phyloP scores from a whole-genome alignment of 495 filamentous ascomycete species.

The Choiromyces venosus region DNA sequence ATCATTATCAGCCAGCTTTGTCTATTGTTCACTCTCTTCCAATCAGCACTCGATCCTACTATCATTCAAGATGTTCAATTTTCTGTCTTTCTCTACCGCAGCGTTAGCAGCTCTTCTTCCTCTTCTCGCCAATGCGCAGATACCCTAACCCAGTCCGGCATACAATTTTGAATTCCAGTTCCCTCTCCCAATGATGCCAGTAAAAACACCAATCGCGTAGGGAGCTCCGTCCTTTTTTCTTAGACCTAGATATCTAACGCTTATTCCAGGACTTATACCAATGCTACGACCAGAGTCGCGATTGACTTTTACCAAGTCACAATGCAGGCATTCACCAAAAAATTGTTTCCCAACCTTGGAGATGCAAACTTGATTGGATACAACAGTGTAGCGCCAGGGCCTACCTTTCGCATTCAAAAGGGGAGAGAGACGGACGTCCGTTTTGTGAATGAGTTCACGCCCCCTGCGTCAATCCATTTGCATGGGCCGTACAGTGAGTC shows the following conservation, averaged over 20 bases:
- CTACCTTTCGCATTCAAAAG: constrained; percentile 48
- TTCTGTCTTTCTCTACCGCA: neutral
- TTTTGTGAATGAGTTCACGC: constrained; percentile 50
- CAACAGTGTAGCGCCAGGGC: constrained; percentile 54
- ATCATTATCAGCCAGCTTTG: neutral
- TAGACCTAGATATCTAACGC: constrained; percentile 22
- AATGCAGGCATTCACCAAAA: constrained; percentile 48
- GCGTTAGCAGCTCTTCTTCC: constrained; percentile 15
- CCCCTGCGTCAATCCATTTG: constrained; percentile 48
- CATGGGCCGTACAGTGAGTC: constrained; percentile 51
- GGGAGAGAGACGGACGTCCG: constrained; percentile 52
- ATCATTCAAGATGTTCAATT: constrained; percentile 5
- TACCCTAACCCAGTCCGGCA: constrained; percentile 25
- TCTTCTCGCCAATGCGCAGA: constrained; percentile 14
- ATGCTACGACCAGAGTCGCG: constrained; percentile 23
- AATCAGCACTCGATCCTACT: neutral
- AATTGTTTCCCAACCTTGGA: constrained; percentile 50
- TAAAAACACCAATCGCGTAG: constrained; percentile 43
- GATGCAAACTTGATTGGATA: constrained; percentile 51
- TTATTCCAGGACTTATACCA: constrained; percentile 22
- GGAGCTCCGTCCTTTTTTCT: constrained; percentile 3
- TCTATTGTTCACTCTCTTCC: neutral
- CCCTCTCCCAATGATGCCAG: constrained; percentile 49
- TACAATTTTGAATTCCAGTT: constrained; percentile 50
- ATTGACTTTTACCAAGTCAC: constrained; percentile 50